Evolutionary conservation across 768 basidiomycete species (phyloP).

Genomic region (Lyophyllum shimeji): DNA sequence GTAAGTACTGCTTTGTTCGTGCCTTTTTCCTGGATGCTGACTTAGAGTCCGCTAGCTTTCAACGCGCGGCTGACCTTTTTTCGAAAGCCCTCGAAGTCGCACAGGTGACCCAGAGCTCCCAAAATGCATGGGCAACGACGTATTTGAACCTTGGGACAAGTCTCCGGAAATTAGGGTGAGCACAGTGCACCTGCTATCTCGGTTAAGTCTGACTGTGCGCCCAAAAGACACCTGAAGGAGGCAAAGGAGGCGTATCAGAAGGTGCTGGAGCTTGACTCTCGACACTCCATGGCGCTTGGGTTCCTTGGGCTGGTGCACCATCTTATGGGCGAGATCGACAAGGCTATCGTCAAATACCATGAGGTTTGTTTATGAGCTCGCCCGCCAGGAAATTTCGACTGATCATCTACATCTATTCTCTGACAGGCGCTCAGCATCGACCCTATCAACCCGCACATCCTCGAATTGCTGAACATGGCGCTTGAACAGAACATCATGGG

Average conservation of each 20-base stretch:
- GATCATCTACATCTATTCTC: not conserved
- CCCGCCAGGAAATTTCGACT: not conserved
- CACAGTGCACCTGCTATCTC: not conserved
- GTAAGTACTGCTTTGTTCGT: constrained; percentile 41
- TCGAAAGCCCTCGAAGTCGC: constrained; percentile 77
- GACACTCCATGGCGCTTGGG: constrained; percentile 76
- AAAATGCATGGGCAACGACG: constrained; percentile 84
- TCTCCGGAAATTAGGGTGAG: constrained; percentile 73
- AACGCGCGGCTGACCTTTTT: constrained; percentile 70
- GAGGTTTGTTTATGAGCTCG: constrained; percentile 53
- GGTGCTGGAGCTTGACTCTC: constrained; percentile 86
- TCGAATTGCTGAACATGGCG: constrained; percentile 81
- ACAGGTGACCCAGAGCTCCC: constrained; percentile 80
- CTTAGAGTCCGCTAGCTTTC: constrained; percentile 51
- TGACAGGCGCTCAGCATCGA: constrained; percentile 74
- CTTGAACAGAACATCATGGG: constrained; percentile 48
- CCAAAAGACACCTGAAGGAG: constrained; percentile 49
- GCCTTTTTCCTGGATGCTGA: not conserved
- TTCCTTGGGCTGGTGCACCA: constrained; percentile 91
- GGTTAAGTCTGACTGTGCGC: constrained; percentile 1
- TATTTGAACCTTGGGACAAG: constrained; percentile 93
- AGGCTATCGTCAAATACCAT: constrained; percentile 89
- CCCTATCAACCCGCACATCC: constrained; percentile 77
- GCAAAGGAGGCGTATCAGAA: constrained; percentile 74
- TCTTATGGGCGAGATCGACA: constrained; percentile 66